Conservation (phyloP, 257 asterid genomes). For the Perilla frutescens region DNA sequence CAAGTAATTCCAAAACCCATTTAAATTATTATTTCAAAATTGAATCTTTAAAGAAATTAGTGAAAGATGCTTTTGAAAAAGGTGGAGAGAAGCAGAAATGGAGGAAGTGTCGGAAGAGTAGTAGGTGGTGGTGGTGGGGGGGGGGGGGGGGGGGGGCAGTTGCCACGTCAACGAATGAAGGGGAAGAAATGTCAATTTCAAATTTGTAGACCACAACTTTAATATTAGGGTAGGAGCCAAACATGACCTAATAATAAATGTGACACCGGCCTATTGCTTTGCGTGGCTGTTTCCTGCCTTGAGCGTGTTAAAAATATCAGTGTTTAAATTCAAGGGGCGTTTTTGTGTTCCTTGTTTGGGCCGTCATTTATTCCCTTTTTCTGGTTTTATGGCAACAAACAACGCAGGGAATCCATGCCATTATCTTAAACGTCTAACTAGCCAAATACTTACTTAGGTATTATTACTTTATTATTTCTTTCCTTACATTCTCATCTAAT, state of each 20-base stretch:
- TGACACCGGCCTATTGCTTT: conserved; percentile 29
- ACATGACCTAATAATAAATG: conserved; percentile 33
- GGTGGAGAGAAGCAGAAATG: conserved; percentile 10
- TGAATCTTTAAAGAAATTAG: background rate
- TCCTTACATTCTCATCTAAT: too few relatives aligned
- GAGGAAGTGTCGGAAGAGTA: conserved; percentile 7
- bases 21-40: background rate
- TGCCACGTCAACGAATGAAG: background rate
- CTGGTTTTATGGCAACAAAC: background rate
- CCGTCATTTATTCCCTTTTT: background rate
- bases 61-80: background rate
- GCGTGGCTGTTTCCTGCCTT: conserved; percentile 27
- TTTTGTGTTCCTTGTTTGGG: conserved; percentile 1
- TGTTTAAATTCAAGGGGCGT: background rate
- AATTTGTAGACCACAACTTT: conserved; percentile 20
- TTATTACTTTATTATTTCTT: too few relatives aligned
- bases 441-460: too few relatives aligned
- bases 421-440: too few relatives aligned
- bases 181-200: conserved; percentile 23
- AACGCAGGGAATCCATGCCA: background rate
- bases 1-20: too few relatives aligned
- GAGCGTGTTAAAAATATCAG: conserved; percentile 21
- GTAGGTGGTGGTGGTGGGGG: too few relatives aligned
- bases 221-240: background rate
- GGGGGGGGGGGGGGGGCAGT: background rate